A percentile compares a stretch with the other conserved stretches of the same genome.
Evolutionary conservation across 495 filamentous ascomycete species (phyloP).

Genomic region (Hypomontagnella monticulosa): DNA sequence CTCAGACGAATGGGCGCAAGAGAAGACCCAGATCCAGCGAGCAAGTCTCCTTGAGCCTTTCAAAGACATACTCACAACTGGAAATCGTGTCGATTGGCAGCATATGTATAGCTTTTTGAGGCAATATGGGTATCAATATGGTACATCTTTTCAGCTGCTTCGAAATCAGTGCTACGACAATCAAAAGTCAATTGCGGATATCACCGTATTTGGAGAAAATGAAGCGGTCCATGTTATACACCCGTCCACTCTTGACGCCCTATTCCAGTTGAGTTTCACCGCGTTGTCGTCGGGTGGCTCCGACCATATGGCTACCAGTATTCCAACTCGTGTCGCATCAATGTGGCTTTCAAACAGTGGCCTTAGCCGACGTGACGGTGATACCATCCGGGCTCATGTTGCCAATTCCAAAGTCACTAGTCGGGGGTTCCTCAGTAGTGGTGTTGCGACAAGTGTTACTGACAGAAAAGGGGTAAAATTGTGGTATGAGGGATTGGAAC

Average conservation of each 20-base stretch:
- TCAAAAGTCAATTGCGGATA: neutral
- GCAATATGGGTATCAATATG: neutral
- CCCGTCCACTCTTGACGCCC: neutral
- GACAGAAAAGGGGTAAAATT: neutral
- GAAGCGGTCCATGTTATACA: neutral
- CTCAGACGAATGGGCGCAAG: neutral
- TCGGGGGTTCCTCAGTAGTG: neutral
- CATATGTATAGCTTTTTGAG: neutral
- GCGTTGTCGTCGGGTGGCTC: neutral
- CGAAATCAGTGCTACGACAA: slow-evolving; percentile 39
- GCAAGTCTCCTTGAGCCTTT: neutral
- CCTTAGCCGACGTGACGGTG: neutral
- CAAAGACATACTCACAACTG: neutral
- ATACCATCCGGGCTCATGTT: neutral
- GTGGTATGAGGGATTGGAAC: neutral
- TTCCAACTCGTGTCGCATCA: neutral
- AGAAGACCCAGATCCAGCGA: neutral
- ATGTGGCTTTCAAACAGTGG: neutral
- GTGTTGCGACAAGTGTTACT: neutral
- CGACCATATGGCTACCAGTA: neutral
- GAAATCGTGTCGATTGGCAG: neutral
- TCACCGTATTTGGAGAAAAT: neutral
- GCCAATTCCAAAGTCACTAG: neutral
- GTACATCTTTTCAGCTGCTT: neutral
- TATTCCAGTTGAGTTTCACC: neutral